phyloP scores from a whole-genome alignment of 148 eudicot species.

The Cornus controversa region DNA sequence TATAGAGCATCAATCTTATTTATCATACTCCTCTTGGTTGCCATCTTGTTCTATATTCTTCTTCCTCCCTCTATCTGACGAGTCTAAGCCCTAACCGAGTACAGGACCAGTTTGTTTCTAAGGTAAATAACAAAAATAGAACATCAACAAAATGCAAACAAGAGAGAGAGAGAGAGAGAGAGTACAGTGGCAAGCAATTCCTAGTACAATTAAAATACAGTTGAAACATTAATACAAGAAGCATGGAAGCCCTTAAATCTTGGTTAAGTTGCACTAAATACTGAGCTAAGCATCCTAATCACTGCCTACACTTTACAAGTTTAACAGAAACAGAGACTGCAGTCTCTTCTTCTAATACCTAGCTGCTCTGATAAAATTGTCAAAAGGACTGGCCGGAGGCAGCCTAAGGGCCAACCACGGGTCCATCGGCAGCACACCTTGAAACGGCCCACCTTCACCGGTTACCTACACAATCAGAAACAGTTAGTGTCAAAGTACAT shows the following conservation, averaged over 20 bases:
- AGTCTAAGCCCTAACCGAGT: too few species aligned
- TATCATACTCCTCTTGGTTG: too few species aligned
- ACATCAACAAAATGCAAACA: too few species aligned
- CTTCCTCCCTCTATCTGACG: too few species aligned
- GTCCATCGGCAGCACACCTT: conserved; percentile 28
- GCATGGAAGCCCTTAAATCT: background rate
- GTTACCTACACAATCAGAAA: conserved; percentile 29
- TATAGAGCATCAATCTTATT: too few species aligned
- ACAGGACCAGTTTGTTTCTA: too few species aligned
- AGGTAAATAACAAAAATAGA: too few species aligned
- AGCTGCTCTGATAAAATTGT: conserved; percentile 87
- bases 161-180: background rate
- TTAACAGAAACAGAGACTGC: background rate
- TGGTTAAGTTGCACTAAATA: too few species aligned
- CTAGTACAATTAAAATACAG: background rate
- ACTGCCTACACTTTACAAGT: conserved; percentile 8
- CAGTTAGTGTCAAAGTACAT: background rate
- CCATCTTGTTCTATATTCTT: too few species aligned
- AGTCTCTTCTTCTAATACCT: conserved; percentile 11
- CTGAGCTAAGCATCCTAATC: background rate
- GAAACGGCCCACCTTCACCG: conserved; percentile 25
- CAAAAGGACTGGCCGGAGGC: conserved; percentile 97
- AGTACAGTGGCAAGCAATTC: background rate
- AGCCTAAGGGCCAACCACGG: conserved; percentile 58
- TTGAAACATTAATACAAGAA: background rate